These are phyloP conservation scores for Xerophyta viscosa DNA, from an alignment of 106 monocot genomes.

Conservation along the genomic window DNA sequence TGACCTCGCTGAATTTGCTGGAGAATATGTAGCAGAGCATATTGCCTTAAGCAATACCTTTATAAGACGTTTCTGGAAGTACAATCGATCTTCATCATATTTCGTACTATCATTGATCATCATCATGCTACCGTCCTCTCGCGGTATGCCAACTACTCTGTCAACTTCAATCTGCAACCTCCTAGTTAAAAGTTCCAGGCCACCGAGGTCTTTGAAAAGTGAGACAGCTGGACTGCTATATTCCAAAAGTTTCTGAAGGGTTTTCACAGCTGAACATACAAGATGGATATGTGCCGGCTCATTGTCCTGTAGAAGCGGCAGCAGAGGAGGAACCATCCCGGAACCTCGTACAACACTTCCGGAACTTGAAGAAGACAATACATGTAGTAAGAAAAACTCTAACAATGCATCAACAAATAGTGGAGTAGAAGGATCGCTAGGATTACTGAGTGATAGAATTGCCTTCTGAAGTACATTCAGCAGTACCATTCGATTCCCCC, in stretches of 20 bases:
- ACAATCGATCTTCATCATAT: constrained; percentile 55
- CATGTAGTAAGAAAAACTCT: constrained; percentile 89
- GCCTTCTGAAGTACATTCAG: constrained; percentile 91
- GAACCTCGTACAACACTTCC: constrained; percentile 75
- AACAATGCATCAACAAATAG: constrained; percentile 94
- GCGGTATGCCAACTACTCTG: constrained; percentile 47
- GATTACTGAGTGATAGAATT: constrained; percentile 57
- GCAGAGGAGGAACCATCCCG: constrained; percentile 81
- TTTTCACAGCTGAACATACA: constrained; percentile 81
- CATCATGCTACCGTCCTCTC: constrained; percentile 40
- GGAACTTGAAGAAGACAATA: constrained; percentile 93
- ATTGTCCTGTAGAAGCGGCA: constrained; percentile 69
- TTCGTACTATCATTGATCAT: constrained; percentile 42
- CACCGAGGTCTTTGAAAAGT: constrained; percentile 92
- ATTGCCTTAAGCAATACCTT: constrained; percentile 86
- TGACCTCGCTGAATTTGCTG: constrained; percentile 71
- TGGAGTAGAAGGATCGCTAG: constrained; percentile 74
- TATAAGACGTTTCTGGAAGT: constrained; percentile 84
- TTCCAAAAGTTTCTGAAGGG: constrained; percentile 92
- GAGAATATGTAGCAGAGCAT: constrained; percentile 90
- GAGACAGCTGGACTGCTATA: constrained; percentile 88
- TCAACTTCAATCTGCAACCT: constrained; percentile 79
- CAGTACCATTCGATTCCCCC: constrained; percentile 92
- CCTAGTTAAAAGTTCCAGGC: constrained; percentile 73
- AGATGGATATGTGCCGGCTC: constrained; percentile 78